Evolutionary conservation across 2,329 filamentous ascomycete genomes (phyloP).

Genomic region (Trichoderma endophyticum): DNA sequence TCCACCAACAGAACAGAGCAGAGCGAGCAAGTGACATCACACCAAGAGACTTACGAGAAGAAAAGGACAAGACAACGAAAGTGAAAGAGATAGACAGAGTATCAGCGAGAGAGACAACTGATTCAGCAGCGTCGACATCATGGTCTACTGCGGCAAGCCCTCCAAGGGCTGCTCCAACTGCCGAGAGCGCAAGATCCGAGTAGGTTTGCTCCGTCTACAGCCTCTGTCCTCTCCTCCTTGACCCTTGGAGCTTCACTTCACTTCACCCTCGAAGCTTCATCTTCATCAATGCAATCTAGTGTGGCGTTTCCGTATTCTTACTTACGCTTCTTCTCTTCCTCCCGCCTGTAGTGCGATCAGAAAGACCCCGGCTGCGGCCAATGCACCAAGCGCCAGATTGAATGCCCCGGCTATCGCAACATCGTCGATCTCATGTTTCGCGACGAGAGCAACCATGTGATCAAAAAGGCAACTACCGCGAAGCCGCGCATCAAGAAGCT

Average conservation of each 20-base stretch:
- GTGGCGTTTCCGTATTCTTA: not conserved
- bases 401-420: conserved; percentile 55
- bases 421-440: conserved; percentile 57
- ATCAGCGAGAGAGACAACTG: not conserved
- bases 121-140: conserved; percentile 26
- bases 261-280: too few species aligned
- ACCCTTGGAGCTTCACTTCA: not conserved
- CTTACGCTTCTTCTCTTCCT: conserved; percentile 1
- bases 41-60: not conserved
- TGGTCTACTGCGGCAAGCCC: conserved; percentile 58
- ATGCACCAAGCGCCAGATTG: conserved; percentile 49
- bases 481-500: conserved; percentile 28
- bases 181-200: conserved; percentile 54
- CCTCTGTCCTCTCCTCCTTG: not conserved
- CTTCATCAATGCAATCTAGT: not conserved
- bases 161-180: conserved; percentile 56
- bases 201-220: conserved; percentile 34
- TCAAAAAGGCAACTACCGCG: conserved; percentile 46
- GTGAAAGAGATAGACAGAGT: not conserved
- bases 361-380: conserved; percentile 51
- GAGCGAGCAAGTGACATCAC: not conserved
- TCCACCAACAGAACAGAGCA: not conserved
- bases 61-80: not conserved
- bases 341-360: conserved; percentile 48
- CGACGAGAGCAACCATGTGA: conserved; percentile 55